Conservation (phyloP, 2,329 filamentous ascomycete genomes). For the Colletotrichum limetticola region DNA sequence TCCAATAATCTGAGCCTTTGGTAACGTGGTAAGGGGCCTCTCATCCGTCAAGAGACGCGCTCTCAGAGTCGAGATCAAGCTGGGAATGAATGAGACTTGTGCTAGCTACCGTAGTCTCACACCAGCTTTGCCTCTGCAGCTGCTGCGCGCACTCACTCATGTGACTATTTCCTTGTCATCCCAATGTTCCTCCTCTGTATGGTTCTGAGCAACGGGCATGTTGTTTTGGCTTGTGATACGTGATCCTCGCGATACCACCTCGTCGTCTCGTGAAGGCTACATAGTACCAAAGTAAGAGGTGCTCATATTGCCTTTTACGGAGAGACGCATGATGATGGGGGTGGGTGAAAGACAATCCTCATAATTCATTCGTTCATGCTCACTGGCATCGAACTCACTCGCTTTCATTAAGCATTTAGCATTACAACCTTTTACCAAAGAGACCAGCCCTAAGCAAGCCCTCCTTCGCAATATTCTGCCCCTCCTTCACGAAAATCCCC, state of each 20-base stretch:
- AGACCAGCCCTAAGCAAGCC: not conserved
- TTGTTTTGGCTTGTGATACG: constrained; percentile 3
- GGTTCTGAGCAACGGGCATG: not conserved
- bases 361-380: not conserved
- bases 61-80: not conserved
- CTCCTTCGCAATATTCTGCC: not conserved
- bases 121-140: not conserved
- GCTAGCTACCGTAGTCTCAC: not conserved
- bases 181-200: not conserved
- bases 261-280: constrained; percentile 6
- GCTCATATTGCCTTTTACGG: not conserved
- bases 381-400: too few relatives aligned
- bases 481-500: not conserved
- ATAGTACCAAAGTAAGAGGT: not conserved
- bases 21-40: constrained; percentile 13
- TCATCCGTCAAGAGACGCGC: not conserved
- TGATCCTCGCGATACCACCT: not conserved
- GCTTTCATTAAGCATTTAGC: not conserved
- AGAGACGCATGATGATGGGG: not conserved
- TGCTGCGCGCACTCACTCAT: not conserved
- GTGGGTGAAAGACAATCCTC: not conserved
- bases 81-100: not conserved
- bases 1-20: not conserved
- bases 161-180: constrained; percentile 1
- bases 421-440: not conserved